phyloP scores from a whole-genome alignment of 2,329 filamentous ascomycete species.

The Aaosphaeria arxii region DNA sequence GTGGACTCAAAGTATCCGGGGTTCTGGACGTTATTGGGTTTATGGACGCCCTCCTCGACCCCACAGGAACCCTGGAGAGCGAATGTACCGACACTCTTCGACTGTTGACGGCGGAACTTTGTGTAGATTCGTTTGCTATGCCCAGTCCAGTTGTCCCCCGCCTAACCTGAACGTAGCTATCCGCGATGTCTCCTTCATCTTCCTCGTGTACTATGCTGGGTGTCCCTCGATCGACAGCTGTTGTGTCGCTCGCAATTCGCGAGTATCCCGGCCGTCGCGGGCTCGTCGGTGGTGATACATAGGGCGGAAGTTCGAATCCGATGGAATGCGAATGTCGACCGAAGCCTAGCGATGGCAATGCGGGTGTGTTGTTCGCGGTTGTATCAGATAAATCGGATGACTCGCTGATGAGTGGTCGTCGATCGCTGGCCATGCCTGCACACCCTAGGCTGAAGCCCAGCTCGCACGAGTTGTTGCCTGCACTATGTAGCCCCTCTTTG shows the following conservation, averaged over 20 bases:
- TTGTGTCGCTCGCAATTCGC: slow-evolving; percentile 33
- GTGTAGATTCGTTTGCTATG: slow-evolving; percentile 20
- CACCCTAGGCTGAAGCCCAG: not conserved
- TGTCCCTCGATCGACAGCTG: slow-evolving; percentile 26
- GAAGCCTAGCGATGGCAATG: slow-evolving; percentile 26
- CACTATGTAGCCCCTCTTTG: not conserved
- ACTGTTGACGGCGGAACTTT: slow-evolving; percentile 1
- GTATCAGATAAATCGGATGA: slow-evolving; percentile 23
- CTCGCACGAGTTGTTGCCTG: slow-evolving; percentile 16
- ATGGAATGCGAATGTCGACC: slow-evolving; percentile 17
- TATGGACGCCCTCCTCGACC: slow-evolving; percentile 7
- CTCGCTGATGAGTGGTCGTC: slow-evolving; percentile 26
- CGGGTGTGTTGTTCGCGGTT: slow-evolving; percentile 20
- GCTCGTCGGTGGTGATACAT: slow-evolving; percentile 17
- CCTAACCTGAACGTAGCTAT: slow-evolving; percentile 9
- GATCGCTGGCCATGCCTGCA: slow-evolving; percentile 22
- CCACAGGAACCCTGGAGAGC: slow-evolving; percentile 17
- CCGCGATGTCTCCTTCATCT: slow-evolving; percentile 28
- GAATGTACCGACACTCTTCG: slow-evolving; percentile 19
- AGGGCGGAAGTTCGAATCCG: slow-evolving; percentile 12
- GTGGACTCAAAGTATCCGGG: slow-evolving; percentile 19
- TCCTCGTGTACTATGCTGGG: slow-evolving; percentile 25
- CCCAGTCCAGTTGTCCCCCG: slow-evolving; percentile 29
- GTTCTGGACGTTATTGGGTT: slow-evolving; percentile 4
- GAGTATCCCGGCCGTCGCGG: slow-evolving; percentile 34